A percentile compares a stretch with the other conserved stretches of the same genome.
Evolutionary conservation across 2,329 filamentous ascomycete genomes (phyloP).

Genomic region (Dryadomyces quercivorus): DNA sequence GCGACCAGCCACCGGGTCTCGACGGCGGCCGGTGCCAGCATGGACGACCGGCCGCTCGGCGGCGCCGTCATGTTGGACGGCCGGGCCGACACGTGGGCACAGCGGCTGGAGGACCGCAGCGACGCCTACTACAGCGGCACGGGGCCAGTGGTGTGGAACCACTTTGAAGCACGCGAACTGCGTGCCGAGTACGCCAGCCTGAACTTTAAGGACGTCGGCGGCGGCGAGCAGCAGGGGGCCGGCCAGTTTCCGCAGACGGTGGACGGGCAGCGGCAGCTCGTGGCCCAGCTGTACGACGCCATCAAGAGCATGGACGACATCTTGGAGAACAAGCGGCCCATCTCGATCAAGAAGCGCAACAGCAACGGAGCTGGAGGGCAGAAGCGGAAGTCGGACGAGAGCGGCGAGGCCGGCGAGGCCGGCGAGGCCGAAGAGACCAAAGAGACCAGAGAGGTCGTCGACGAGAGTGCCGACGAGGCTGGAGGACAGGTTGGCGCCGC

Average conservation of each 20-base stretch:
- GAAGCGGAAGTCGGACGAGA: neutral
- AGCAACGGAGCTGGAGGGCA: neutral
- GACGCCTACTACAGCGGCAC: neutral
- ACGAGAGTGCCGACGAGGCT: neutral
- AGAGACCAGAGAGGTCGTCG: neutral
- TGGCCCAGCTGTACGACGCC: conserved; percentile 18
- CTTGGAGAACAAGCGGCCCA: conserved; percentile 8
- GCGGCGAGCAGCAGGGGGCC: neutral
- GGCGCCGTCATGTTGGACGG: conserved; percentile 7
- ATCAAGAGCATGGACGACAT: conserved; percentile 11
- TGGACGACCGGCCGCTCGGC: conserved; percentile 3
- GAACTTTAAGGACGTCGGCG: conserved; percentile 4
- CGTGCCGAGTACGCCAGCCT: conserved; percentile 10
- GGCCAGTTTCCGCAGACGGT: conserved; percentile 4
- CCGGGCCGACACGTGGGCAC: conserved; percentile 1
- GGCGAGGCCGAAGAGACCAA: neutral
- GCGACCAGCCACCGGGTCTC: conserved; percentile 1
- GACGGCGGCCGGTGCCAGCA: neutral
- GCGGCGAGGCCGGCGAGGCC: neutral
- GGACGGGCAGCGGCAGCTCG: conserved; percentile 14
- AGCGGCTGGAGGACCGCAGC: conserved; percentile 6
- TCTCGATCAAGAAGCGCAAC: neutral
- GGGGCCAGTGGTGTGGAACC: conserved; percentile 6
- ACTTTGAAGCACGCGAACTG: conserved; percentile 6
- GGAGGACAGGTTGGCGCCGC: neutral